A percentile compares a stretch with the other conserved stretches of the same genome.
Conservation (phyloP, 1,284 basidiomycete species). For the Xerocomus cyaneibrunnescens region DNA sequence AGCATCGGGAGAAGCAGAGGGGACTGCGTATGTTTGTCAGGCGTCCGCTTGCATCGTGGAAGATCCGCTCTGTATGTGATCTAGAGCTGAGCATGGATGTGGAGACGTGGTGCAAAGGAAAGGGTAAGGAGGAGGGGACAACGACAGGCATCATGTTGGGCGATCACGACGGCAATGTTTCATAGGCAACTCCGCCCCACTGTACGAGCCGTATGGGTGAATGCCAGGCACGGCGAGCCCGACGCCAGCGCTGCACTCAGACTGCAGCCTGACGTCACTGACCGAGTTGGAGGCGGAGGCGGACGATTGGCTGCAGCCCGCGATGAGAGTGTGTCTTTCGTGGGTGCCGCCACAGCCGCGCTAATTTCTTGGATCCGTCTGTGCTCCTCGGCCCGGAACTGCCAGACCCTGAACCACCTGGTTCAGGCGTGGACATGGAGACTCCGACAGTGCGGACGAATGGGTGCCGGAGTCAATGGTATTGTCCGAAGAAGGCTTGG, state of each 20-base stretch:
- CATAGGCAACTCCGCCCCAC: constrained; percentile 16
- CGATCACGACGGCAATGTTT: constrained; percentile 10
- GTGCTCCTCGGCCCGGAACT: no score
- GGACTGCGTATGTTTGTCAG: constrained; percentile 31
- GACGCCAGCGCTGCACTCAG: constrained; percentile 15
- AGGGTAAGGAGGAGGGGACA: neutral
- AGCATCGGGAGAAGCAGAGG: neutral
- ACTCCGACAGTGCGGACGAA: no score
- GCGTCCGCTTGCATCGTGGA: constrained; percentile 24
- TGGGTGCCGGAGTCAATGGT: no score
- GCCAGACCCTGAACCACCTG: no score
- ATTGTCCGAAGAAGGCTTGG: no score
- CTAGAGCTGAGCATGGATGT: constrained; percentile 18
- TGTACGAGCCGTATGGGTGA: constrained; percentile 24
- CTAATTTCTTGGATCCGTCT: no score
- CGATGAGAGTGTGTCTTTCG: constrained; percentile 29
- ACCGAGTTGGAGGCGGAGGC: constrained; percentile 10
- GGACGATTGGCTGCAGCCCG: constrained; percentile 33
- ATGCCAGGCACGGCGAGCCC: constrained; percentile 15
- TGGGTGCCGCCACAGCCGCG: no score
- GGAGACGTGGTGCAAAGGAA: neutral
- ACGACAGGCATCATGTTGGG: no score
- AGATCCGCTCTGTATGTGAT: constrained; percentile 22
- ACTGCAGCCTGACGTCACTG: constrained; percentile 11
- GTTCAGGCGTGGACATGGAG: no score